Percentiles rank a stretch among this genome's conserved stretches.
Conservation (phyloP, 1,284 basidiomycete species). For the Melampsora americana region DNA sequence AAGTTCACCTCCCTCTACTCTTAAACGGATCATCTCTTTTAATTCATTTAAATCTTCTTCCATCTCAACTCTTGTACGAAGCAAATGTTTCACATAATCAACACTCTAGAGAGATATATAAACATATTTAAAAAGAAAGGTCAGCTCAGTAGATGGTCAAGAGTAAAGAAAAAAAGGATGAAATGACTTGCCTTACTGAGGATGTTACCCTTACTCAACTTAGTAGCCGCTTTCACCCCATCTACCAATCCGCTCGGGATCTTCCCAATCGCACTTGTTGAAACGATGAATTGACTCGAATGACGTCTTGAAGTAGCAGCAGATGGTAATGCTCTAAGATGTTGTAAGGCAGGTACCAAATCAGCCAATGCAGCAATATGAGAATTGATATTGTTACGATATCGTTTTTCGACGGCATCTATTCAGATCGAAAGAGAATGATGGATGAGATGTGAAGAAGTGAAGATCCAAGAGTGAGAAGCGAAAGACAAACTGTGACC, state of each 20-base stretch:
- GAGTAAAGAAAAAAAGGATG: not conserved
- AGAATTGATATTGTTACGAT: constrained; percentile 51
- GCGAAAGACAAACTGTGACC: constrained; percentile 30
- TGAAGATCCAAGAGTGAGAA: not conserved
- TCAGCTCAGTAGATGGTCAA: not conserved
- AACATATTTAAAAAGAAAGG: not conserved
- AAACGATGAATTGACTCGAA: constrained; percentile 49
- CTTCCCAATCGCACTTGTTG: constrained; percentile 45
- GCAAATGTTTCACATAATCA: constrained; percentile 49
- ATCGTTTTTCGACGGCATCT: constrained; percentile 50
- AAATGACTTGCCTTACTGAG: constrained; percentile 46
- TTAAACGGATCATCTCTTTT: constrained; percentile 46
- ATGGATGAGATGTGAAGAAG: not conserved
- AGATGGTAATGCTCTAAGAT: constrained; percentile 49
- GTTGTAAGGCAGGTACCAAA: constrained; percentile 48
- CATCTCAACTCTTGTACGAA: constrained; percentile 44
- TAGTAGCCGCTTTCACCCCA: constrained; percentile 49
- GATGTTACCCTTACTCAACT: constrained; percentile 48
- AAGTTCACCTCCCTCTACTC: constrained; percentile 46
- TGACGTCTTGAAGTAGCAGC: constrained; percentile 48
- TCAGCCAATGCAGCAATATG: constrained; percentile 48
- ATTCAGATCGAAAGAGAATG: not conserved
- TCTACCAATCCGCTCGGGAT: constrained; percentile 49
- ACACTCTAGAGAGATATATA: constrained; percentile 21
- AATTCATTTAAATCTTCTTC: constrained; percentile 48